Conservation (phyloP, 2,329 filamentous ascomycete species). For the Alternaria novae-zelandiae region DNA sequence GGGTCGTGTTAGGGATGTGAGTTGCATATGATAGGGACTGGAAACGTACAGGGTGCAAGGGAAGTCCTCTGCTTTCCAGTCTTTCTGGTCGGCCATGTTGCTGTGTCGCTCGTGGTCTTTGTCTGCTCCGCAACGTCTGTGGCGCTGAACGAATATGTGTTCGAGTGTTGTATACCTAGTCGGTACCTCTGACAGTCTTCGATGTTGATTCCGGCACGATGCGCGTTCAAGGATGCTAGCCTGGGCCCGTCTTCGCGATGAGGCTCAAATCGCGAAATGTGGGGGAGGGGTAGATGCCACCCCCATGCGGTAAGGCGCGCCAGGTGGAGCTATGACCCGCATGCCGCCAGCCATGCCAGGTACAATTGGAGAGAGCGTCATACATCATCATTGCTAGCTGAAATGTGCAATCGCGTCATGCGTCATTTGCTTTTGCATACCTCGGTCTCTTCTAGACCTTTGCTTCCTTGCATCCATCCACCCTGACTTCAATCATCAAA, state of each 20-base stretch:
- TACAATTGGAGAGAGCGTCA: slow-evolving; percentile 24
- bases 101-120: neutral
- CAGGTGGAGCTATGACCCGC: slow-evolving; percentile 12
- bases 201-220: neutral
- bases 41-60: slow-evolving; percentile 49
- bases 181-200: neutral
- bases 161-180: neutral
- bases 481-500: neutral
- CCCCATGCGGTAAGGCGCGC: slow-evolving; percentile 4
- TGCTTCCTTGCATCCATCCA: neutral
- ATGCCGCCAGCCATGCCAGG: slow-evolving; percentile 14
- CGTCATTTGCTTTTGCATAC: neutral
- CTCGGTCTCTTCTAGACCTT: neutral
- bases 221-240: neutral
- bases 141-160: neutral
- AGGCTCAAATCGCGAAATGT: slow-evolving; percentile 26
- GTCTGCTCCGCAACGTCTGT: neutral
- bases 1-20: neutral
- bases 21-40: neutral
- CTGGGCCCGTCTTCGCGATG: slow-evolving; percentile 2
- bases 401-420: slow-evolving; percentile 24
- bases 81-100: slow-evolving; percentile 21
- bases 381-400: slow-evolving; percentile 26
- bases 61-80: slow-evolving; percentile 36
- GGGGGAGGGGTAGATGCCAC: slow-evolving; percentile 16